These are phyloP conservation scores for Alloascoidea hylecoeti DNA, from an alignment of 805 yeast species.

Conservation along the genomic window DNA sequence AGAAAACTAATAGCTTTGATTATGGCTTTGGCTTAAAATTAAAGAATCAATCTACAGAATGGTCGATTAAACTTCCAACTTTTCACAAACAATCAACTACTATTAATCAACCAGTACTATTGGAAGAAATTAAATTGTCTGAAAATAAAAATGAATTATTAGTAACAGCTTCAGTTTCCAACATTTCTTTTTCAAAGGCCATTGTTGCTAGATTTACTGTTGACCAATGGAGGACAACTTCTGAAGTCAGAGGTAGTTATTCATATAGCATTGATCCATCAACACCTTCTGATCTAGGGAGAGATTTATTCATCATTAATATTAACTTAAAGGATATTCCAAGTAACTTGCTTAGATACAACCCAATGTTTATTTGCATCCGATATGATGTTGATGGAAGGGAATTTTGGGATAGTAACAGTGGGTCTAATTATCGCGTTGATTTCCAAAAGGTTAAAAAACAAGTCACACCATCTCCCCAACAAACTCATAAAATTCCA, in stretches of 20 bases:
- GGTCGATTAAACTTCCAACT: constrained; percentile 18
- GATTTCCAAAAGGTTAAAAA: constrained; percentile 14
- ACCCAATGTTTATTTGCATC: constrained; percentile 37
- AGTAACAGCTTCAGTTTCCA: constrained; percentile 71
- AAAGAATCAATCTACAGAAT: constrained; percentile 15
- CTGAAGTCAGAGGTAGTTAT: constrained; percentile 53
- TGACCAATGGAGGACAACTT: constrained; percentile 66
- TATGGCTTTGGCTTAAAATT: constrained; percentile 5
- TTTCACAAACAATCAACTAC: constrained; percentile 9
- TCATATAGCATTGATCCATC: constrained; percentile 36
- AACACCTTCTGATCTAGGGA: constrained; percentile 5
- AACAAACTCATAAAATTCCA: no score
- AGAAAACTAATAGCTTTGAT: constrained; percentile 8
- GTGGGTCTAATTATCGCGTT: constrained; percentile 40
- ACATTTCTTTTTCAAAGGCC: constrained; percentile 51
- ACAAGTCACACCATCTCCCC: no score
- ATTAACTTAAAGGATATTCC: constrained; percentile 25
- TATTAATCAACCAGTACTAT: not conserved
- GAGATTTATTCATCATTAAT: constrained; percentile 57
- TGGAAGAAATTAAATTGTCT: constrained; percentile 50
- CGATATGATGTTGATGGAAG: constrained; percentile 30
- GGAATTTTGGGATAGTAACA: constrained; percentile 75
- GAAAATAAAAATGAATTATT: constrained; percentile 40
- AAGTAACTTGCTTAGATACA: constrained; percentile 12
- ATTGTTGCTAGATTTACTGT: constrained; percentile 63